Evolutionary conservation across 2,329 filamentous ascomycete genomes (phyloP).

Genomic region (Metarhizium robertsii): DNA sequence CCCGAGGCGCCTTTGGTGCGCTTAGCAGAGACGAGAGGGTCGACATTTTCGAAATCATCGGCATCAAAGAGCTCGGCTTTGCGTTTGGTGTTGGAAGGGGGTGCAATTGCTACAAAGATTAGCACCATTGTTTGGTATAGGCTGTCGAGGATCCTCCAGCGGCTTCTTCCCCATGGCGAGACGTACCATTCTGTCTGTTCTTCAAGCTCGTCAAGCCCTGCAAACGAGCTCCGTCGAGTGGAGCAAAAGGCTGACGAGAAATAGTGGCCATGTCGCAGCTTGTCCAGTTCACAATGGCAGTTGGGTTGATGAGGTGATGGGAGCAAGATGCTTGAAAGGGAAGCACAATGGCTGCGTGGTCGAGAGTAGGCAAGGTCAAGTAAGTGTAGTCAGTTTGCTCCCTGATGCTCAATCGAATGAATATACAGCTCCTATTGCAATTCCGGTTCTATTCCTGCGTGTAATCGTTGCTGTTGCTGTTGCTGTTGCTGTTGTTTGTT

Average conservation of each 20-base stretch:
- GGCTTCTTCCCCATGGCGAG: background rate
- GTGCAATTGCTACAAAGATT: constrained; percentile 27
- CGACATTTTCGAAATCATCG: constrained; percentile 53
- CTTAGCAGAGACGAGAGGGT: constrained; percentile 48
- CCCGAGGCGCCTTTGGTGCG: constrained; percentile 43
- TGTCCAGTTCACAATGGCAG: background rate
- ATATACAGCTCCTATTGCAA: background rate
- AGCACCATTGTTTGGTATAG: background rate
- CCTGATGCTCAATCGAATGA: background rate
- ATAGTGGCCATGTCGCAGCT: constrained; percentile 36
- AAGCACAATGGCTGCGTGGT: background rate
- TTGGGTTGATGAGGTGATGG: background rate
- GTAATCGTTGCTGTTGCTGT: background rate
- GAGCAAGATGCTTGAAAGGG: background rate
- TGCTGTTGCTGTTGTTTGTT: background rate
- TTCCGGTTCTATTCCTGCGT: background rate
- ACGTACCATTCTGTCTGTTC: constrained; percentile 67
- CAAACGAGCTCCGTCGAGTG: constrained; percentile 58
- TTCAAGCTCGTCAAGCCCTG: constrained; percentile 66
- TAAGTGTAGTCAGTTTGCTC: too few species aligned
- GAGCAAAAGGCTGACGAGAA: constrained; percentile 65
- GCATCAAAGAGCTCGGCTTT: constrained; percentile 45
- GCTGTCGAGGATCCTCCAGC: background rate
- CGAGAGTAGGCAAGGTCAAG: background rate
- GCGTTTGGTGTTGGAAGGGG: constrained; percentile 39